phyloP scores from a whole-genome alignment of 345 rosid species.

The Gossypium mustelinum region DNA sequence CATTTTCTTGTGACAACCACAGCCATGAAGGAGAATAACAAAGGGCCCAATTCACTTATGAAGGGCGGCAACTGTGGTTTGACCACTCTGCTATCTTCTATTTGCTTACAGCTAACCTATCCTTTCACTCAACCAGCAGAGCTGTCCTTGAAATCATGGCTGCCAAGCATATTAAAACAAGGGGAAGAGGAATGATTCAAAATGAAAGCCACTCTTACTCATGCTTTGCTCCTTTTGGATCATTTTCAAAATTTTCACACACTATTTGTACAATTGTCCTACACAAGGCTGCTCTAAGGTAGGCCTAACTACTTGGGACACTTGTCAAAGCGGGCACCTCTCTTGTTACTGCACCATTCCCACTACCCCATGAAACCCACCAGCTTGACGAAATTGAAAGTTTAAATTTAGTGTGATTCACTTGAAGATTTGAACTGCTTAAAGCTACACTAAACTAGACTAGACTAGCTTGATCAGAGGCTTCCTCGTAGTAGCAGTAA shows the following conservation, averaged over 20 bases:
- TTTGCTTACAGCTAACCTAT: not conserved
- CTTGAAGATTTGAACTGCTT: not conserved
- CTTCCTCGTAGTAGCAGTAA: constrained; percentile 41
- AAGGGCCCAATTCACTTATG: constrained; percentile 13
- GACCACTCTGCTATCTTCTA: not conserved
- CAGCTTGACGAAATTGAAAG: not conserved
- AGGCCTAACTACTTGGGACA: constrained; percentile 1
- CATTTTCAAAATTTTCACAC: not conserved
- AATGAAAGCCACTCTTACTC: not conserved
- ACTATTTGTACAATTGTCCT: constrained; percentile 5
- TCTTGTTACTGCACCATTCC: not conserved
- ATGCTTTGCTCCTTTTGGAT: not conserved
- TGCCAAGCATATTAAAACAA: not conserved
- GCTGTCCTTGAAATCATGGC: not conserved
- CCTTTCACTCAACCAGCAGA: not conserved
- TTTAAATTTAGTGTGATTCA: not conserved
- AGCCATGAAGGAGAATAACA: not conserved
- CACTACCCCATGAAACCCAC: constrained; percentile 13
- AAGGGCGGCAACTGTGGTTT: constrained; percentile 8
- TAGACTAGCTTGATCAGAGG: constrained; percentile 27
- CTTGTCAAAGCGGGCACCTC: constrained; percentile 12
- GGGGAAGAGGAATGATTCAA: too few relatives aligned
- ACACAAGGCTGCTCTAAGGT: constrained; percentile 10
- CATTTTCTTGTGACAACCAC: not conserved
- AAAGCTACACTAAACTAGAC: constrained; percentile 15